These are phyloP conservation scores for Quillaja saponaria DNA, from an alignment of 306 rosid species.

Conservation along the genomic window DNA sequence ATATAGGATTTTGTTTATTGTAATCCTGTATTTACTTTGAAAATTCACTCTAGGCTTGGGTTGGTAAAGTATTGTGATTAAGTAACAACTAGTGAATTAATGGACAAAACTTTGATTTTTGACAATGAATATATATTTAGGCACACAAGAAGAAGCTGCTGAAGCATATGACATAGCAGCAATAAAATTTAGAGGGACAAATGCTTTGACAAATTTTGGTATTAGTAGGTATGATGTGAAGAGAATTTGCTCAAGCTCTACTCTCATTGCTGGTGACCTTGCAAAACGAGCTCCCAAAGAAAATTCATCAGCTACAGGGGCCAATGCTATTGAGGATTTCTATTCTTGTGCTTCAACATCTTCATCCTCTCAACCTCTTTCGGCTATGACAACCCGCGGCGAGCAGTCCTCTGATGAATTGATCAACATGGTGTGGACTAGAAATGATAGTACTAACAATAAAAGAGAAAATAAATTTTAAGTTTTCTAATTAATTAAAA, in stretches of 20 bases:
- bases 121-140: slow-evolving; percentile 25
- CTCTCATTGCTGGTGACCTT: slow-evolving; percentile 78
- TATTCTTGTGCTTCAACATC: slow-evolving; percentile 41
- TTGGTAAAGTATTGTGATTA: too few species aligned
- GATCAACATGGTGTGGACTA: slow-evolving; percentile 72
- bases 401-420: slow-evolving; percentile 56
- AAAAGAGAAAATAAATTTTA: too few species aligned
- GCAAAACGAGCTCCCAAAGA: slow-evolving; percentile 77
- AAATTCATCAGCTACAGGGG: neutral
- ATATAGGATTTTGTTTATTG: too few species aligned
- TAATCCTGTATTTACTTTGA: too few species aligned
- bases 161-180: slow-evolving; percentile 99
- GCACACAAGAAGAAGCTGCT: slow-evolving; percentile 99
- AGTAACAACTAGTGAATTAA: too few species aligned
- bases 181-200: slow-evolving; percentile 90
- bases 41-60: too few species aligned
- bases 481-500: too few species aligned
- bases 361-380: slow-evolving; percentile 49
- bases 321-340: slow-evolving; percentile 34
- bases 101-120: neutral
- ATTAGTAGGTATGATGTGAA: slow-evolving; percentile 92
- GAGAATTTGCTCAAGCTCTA: slow-evolving; percentile 97
- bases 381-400: slow-evolving; percentile 43
- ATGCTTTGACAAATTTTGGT: slow-evolving; percentile 95
- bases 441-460: slow-evolving; percentile 26